These are phyloP conservation scores for Ceratobasidium sp. DNA, from an alignment of 1,284 basidiomycete genomes.

Conservation along the genomic window DNA sequence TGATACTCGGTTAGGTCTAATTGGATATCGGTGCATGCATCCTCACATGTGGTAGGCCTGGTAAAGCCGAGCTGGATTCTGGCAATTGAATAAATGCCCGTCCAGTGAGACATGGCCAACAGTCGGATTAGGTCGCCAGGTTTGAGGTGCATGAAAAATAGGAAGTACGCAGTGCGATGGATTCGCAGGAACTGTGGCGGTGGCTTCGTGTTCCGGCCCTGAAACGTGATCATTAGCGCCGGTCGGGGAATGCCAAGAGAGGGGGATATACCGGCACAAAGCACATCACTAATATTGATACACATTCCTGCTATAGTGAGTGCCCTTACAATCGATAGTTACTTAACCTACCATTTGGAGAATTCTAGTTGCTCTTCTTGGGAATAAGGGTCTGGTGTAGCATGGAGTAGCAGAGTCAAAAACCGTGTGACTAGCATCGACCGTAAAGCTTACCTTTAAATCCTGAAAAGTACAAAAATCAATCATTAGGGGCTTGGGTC, in stretches of 20 bases:
- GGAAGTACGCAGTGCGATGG: slow-evolving; percentile 71
- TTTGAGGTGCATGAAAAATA: slow-evolving; percentile 66
- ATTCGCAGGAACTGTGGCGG: slow-evolving; percentile 60
- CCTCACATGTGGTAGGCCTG: slow-evolving; percentile 69
- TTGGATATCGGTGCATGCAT: slow-evolving; percentile 61
- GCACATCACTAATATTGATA: slow-evolving; percentile 63
- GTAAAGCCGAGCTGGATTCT: slow-evolving; percentile 69
- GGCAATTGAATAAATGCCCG: slow-evolving; percentile 68
- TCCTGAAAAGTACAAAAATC: background rate
- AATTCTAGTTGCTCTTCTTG: slow-evolving; percentile 68
- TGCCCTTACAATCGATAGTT: background rate
- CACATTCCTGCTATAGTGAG: background rate
- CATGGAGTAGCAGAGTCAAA: background rate
- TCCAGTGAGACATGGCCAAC: slow-evolving; percentile 69
- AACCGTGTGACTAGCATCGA: background rate
- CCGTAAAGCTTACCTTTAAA: slow-evolving; percentile 40
- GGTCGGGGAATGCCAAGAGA: too few relatives aligned
- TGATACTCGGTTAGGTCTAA: background rate
- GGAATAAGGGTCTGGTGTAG: slow-evolving; percentile 68
- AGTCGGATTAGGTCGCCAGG: slow-evolving; percentile 50
- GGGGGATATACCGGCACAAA: slow-evolving; percentile 64
- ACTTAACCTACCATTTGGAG: slow-evolving; percentile 65
- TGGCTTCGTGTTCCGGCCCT: slow-evolving; percentile 67
- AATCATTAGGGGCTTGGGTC: background rate
- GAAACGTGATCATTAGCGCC: background rate